Percentiles rank a stretch among this genome's conserved stretches.
Evolutionary conservation across 2,329 filamentous ascomycete genomes (phyloP).

Genomic region (Chaetomium globosum): DNA sequence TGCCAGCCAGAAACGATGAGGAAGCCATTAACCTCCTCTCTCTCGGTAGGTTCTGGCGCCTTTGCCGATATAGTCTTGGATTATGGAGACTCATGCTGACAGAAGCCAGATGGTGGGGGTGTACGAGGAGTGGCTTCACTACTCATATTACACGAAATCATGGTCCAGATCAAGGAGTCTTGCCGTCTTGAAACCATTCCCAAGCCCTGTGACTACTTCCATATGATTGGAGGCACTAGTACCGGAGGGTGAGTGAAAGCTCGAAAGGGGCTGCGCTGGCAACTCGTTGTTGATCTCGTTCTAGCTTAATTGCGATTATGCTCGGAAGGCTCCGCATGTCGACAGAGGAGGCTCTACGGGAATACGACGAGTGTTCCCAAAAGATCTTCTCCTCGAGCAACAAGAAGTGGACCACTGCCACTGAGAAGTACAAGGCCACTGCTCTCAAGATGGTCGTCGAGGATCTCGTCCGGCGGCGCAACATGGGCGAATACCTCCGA

Average conservation of each 20-base stretch:
- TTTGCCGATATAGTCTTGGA: not conserved
- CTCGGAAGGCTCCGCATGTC: conserved; percentile 50
- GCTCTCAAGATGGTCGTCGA: conserved; percentile 15
- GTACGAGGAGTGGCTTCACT: conserved; percentile 44
- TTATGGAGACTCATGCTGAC: not conserved
- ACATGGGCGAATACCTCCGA: conserved; percentile 14
- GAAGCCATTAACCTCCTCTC: conserved; percentile 32
- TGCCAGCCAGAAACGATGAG: conserved; percentile 10
- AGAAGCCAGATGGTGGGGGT: conserved; percentile 40
- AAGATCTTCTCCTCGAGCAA: conserved; percentile 43
- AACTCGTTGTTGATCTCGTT: not conserved
- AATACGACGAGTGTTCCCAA: conserved; percentile 45
- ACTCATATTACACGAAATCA: conserved; percentile 42
- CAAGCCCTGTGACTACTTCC: conserved; percentile 44
- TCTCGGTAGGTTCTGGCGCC: conserved; percentile 26
- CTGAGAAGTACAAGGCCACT: conserved; percentile 40
- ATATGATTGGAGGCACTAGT: conserved; percentile 47
- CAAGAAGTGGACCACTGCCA: conserved; percentile 26
- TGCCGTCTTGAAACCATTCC: conserved; percentile 34
- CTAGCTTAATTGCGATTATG: conserved; percentile 51
- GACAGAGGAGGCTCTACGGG: conserved; percentile 47
- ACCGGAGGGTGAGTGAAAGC: conserved; percentile 40
- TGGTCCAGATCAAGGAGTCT: conserved; percentile 37
- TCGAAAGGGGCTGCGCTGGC: not conserved
- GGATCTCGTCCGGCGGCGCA: conserved; percentile 19